Percentiles rank a stretch among this genome's conserved stretches.
These are phyloP conservation scores for Rehmannia glutinosa DNA, from an alignment of 257 asterid species.

Conservation along the genomic window DNA sequence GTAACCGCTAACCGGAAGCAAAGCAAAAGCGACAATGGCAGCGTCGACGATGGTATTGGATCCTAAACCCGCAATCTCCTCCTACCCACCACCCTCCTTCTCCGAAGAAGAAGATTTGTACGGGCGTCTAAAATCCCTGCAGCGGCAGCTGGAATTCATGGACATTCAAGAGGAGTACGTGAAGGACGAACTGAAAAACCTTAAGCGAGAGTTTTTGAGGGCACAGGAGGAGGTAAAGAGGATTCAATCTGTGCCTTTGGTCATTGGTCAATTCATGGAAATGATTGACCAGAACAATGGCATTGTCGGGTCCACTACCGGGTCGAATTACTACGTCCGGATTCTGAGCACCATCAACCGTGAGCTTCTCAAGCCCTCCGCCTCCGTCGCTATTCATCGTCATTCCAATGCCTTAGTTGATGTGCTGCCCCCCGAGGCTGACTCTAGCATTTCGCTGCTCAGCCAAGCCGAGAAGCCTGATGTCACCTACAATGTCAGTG, in stretches of 20 bases:
- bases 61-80: too few species aligned
- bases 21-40: too few species aligned
- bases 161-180: constrained; percentile 82
- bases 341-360: constrained; percentile 73
- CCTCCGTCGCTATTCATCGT: constrained; percentile 81
- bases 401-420: constrained; percentile 80
- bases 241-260: constrained; percentile 82
- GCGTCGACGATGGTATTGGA: too few species aligned
- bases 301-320: constrained; percentile 75
- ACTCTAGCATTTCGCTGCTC: constrained; percentile 76
- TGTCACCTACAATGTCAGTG: constrained; percentile 61
- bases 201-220: constrained; percentile 64
- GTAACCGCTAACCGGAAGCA: too few species aligned
- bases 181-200: constrained; percentile 73
- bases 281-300: constrained; percentile 74
- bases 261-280: constrained; percentile 83
- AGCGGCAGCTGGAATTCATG: constrained; percentile 63
- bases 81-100: background rate
- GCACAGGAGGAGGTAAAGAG: constrained; percentile 87
- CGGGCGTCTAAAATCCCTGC: constrained; percentile 49
- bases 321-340: constrained; percentile 75
- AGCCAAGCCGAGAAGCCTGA: constrained; percentile 86
- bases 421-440: constrained; percentile 83
- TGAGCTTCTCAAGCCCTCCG: constrained; percentile 71
- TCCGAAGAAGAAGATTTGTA: constrained; percentile 24